phyloP scores from a whole-genome alignment of 331 rosid genomes.

The Quercus phellos region DNA sequence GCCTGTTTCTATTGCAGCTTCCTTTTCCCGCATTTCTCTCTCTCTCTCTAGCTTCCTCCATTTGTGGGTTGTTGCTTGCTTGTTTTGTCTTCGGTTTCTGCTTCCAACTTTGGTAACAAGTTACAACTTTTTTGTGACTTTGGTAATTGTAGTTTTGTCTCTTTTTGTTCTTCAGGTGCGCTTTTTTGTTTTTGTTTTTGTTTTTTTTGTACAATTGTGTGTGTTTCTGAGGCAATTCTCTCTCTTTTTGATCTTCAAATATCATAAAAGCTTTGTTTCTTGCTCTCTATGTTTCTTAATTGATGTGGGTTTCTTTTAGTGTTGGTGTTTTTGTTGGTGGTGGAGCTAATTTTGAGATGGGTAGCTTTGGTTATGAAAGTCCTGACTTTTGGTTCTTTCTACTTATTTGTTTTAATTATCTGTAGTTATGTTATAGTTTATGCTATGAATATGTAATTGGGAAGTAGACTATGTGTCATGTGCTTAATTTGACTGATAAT shows the following conservation, averaged over 20 bases:
- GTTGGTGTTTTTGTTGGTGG: conserved; percentile 5
- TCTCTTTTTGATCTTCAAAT: conserved; percentile 13
- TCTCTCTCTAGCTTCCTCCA: conserved; percentile 9
- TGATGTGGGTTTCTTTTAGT: conserved; percentile 18
- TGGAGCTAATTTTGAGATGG: conserved; percentile 7
- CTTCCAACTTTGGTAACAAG: conserved; percentile 16
- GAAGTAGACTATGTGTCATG: neutral
- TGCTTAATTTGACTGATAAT: conserved; percentile 1
- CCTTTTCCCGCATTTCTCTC: conserved; percentile 15
- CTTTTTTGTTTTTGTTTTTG: neutral
- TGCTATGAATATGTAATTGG: neutral
- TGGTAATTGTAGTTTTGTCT: neutral
- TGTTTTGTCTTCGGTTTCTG: conserved; percentile 23
- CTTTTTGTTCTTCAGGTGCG: conserved; percentile 24
- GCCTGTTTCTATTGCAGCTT: conserved; percentile 20
- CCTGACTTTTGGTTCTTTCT: neutral
- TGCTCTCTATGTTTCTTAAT: conserved; percentile 15
- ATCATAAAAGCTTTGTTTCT: neutral
- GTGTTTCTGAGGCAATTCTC: conserved; percentile 4
- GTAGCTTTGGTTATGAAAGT: conserved; percentile 12
- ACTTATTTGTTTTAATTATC: neutral
- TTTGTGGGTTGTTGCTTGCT: conserved; percentile 11
- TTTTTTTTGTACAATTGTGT: neutral
- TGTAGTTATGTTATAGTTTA: neutral
- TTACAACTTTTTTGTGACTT: neutral